Evolutionary conservation across 176 grass and related monocot species (phyloP), one percentile per base, ranked within the genome.

Genomic region (Olyra latifolia): DNA sequence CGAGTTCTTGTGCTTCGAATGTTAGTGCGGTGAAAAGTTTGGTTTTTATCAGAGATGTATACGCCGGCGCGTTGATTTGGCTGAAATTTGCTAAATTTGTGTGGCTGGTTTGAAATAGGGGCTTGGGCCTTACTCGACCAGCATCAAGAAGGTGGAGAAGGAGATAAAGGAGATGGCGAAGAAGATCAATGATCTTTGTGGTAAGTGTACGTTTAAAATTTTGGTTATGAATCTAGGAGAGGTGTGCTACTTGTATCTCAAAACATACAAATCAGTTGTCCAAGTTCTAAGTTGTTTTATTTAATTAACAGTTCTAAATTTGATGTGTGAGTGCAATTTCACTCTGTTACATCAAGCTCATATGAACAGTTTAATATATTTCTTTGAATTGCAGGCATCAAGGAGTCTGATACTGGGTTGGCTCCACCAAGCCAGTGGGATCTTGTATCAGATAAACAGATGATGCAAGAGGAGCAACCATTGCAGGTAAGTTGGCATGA

Each of bases 371-470:
- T n/a, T 54, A 40, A 28, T 35, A 29, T 20, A 11, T 30, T 63
- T 30, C 38, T 7, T 16, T 23, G 35, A 35, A 89, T 71, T 43
- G 8, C 83, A 92, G 90, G 90, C 59, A 92, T 89, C 43, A 92
- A 92, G 50, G 90, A 92, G 53, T 92, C 90, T 66, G 90, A 92
- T 48, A 92, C 87, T 67, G 87, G 87, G 55, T 81, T 93, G 65
- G 87, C 91, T 76, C 63, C 91, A 84, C 91, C 91, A 46, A 89
- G 91, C 75, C 87, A 89, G 47, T 89, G 91, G 91, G 91, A 89
- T 57, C 74, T 87, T 14, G 87, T 93, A 71, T 93, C 83, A 61
- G 90, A 93, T 80, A 93, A 93, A 63, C 80, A 93, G 72, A 93
- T 93, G 84, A 89, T 93, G 91, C 87, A 89, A 62, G 80, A 89